Evolutionary conservation across 2,329 filamentous ascomycete genomes (phyloP).

Genomic region (Byssochlamys sp.): DNA sequence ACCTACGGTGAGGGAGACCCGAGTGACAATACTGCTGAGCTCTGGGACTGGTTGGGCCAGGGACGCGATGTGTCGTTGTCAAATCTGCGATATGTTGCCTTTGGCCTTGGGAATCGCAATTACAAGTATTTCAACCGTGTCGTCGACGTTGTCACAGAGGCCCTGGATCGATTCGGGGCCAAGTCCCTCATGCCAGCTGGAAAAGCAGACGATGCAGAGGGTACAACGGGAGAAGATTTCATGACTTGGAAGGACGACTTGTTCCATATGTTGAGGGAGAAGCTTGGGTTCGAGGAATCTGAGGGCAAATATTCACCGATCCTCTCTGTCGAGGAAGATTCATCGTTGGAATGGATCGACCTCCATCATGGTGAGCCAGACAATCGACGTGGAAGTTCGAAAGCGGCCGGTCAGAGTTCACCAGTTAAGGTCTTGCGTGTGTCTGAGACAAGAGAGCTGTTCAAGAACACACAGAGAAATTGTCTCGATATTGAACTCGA

Average conservation of each 20-base stretch:
- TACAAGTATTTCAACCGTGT: conserved; percentile 97
- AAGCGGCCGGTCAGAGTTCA: conserved; percentile 56
- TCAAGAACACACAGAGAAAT: conserved; percentile 68
- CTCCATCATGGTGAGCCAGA: conserved; percentile 86
- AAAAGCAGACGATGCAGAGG: conserved; percentile 84
- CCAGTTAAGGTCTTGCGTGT: conserved; percentile 81
- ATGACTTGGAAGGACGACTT: conserved; percentile 92
- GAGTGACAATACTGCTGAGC: conserved; percentile 88
- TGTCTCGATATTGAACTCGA: conserved; percentile 87
- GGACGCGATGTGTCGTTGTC: conserved; percentile 64
- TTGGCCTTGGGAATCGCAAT: conserved; percentile 90
- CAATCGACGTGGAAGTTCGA: conserved; percentile 65
- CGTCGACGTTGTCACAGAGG: conserved; percentile 74
- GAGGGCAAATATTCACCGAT: conserved; percentile 82
- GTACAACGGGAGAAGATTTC: conserved; percentile 94
- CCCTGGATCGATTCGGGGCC: conserved; percentile 65
- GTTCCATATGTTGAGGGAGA: conserved; percentile 67
- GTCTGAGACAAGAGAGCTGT: conserved; percentile 67
- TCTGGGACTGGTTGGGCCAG: conserved; percentile 73
- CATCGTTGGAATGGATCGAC: conserved; percentile 59
- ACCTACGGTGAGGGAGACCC: conserved; percentile 95
- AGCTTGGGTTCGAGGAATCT: conserved; percentile 75
- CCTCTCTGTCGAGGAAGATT: conserved; percentile 64
- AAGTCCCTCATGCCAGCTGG: conserved; percentile 68
- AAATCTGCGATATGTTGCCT: conserved; percentile 65